Conservation (phyloP, 257 asterid species). For the Solanum ahanhuiri region DNA sequence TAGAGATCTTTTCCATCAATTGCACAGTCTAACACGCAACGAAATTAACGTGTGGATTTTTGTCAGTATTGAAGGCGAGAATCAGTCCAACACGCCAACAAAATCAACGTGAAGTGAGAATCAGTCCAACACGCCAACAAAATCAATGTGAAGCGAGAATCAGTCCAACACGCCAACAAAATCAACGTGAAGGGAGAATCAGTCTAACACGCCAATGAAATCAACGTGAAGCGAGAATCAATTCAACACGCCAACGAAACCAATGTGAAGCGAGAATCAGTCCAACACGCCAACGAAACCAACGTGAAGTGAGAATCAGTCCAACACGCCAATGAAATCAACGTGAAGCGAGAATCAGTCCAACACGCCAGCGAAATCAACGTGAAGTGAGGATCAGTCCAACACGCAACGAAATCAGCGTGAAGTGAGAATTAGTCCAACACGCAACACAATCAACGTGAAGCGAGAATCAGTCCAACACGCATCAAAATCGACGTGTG, state of each 20-base stretch:
- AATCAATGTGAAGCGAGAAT: not conserved
- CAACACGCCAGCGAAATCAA: too few relatives aligned
- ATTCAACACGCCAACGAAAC: not conserved
- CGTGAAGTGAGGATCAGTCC: too few relatives aligned
- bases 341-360: too few relatives aligned
- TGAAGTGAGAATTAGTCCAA: too few relatives aligned
- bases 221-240: not conserved
- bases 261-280: not conserved
- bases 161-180: not conserved
- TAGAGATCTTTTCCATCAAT: too few relatives aligned
- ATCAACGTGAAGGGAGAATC: not conserved
- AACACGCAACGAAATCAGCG: too few relatives aligned
- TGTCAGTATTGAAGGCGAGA: not conserved
- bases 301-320: accelerated
- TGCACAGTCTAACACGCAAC: not conserved
- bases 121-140: accelerated
- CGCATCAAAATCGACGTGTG: too few relatives aligned
- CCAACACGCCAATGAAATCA: not conserved
- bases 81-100: not conserved
- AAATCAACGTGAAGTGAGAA: not conserved
- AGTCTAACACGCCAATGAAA: not conserved
- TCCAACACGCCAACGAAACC: accelerated
- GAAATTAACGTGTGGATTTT: not conserved
- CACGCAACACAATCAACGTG: not conserved
- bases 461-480: not conserved